These are phyloP conservation scores for Xylaria grammica DNA, from an alignment of 495 filamentous ascomycete genomes.

Conservation along the genomic window DNA sequence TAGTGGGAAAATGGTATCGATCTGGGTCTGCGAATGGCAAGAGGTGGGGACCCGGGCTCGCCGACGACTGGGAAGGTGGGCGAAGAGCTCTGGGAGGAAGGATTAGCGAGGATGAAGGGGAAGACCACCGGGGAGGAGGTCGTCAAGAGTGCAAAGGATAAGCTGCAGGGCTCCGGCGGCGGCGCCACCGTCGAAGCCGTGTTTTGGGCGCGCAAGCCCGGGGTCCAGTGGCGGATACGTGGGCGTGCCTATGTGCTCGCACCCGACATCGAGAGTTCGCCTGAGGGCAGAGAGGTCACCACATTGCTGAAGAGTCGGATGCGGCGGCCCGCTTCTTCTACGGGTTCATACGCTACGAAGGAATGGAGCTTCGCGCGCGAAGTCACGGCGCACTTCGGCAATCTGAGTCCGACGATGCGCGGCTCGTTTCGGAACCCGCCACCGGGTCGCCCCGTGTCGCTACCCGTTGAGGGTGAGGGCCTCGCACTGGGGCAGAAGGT, in stretches of 20 bases:
- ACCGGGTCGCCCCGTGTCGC: constrained; percentile 65
- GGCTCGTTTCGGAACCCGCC: constrained; percentile 80
- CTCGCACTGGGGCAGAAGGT: constrained; percentile 71
- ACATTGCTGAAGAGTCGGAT: constrained; percentile 55
- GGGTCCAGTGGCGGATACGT: constrained; percentile 83
- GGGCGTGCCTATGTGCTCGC: constrained; percentile 74
- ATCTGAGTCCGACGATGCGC: constrained; percentile 76
- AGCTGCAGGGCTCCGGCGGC: constrained; percentile 57
- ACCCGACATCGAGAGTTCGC: constrained; percentile 56
- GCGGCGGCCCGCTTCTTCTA: constrained; percentile 30
- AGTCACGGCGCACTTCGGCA: constrained; percentile 85
- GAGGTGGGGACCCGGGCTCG: constrained; percentile 14
- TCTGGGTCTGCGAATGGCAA: constrained; percentile 6
- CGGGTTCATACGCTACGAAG: constrained; percentile 40
- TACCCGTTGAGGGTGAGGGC: constrained; percentile 51
- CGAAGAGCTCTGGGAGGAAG: constrained; percentile 24
- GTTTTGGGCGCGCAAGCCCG: constrained; percentile 76
- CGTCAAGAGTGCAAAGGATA: constrained; percentile 33
- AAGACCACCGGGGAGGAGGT: not conserved
- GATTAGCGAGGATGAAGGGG: constrained; percentile 37
- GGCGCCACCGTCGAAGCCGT: constrained; percentile 78
- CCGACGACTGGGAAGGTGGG: constrained; percentile 22
- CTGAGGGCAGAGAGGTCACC: constrained; percentile 51
- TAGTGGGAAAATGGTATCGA: constrained; percentile 29
- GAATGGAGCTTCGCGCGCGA: constrained; percentile 75